Evolutionary conservation across 208 protist species (phyloP).

Genomic region (Trypanosoma lewisi): DNA sequence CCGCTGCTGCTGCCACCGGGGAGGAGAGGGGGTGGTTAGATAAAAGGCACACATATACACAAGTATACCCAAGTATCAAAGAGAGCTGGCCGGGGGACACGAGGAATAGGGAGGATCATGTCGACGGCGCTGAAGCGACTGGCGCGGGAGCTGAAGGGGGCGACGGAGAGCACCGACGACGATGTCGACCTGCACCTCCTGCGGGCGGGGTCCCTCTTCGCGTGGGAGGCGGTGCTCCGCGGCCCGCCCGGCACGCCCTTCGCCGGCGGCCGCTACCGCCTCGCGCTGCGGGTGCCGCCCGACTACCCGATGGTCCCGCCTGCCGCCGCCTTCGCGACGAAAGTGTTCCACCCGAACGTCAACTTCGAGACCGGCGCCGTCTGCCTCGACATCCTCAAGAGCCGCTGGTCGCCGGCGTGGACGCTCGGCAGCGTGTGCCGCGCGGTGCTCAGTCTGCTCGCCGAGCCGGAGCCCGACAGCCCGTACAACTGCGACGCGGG

Average conservation of each 20-base stretch:
- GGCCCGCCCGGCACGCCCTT: constrained; percentile 83
- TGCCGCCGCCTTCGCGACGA: constrained; percentile 69
- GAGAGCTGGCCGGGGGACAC: too few species aligned
- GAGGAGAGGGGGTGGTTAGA: too few species aligned
- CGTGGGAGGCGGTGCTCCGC: constrained; percentile 62
- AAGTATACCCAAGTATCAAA: too few species aligned
- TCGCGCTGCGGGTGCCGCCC: constrained; percentile 64
- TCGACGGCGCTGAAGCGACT: constrained; percentile 46
- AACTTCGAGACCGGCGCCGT: constrained; percentile 84
- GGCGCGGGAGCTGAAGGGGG: constrained; percentile 59
- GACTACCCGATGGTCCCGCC: constrained; percentile 90
- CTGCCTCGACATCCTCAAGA: constrained; percentile 92
- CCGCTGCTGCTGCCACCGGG: too few species aligned
- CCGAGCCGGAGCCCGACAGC: constrained; percentile 70
- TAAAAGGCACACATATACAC: too few species aligned
- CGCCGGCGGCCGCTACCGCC: constrained; percentile 61
- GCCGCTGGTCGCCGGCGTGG: constrained; percentile 88
- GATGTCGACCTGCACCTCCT: constrained; percentile 51
- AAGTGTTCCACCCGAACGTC: constrained; percentile 92
- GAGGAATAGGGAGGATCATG: constrained; percentile 23
- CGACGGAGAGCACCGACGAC: constrained; percentile 35
- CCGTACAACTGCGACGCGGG: constrained; percentile 93
- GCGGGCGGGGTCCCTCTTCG: constrained; percentile 40
- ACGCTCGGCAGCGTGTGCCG: constrained; percentile 84
- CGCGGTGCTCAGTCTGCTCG: constrained; percentile 73